phyloP scores from a whole-genome alignment of 805 yeast species.

The Candida silvicultrix region DNA sequence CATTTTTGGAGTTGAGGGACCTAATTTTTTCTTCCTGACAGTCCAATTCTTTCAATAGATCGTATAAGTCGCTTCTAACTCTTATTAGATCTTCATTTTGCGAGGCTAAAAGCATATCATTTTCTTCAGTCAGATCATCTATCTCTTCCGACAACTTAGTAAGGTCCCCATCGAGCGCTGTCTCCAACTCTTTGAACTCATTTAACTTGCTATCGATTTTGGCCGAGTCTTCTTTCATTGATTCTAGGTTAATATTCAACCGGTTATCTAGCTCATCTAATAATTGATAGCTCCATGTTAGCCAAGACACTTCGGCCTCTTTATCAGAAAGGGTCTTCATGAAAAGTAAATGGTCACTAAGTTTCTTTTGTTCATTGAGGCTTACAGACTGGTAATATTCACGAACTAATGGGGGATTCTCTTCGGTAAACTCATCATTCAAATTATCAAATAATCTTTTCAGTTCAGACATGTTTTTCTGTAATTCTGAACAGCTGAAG shows the following conservation, averaged over 20 bases:
- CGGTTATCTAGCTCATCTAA: conserved; percentile 17
- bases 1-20: conserved; percentile 3
- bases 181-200: conserved; percentile 4
- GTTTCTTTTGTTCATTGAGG: conserved; percentile 15
- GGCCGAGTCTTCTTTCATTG: conserved; percentile 8
- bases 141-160: background rate
- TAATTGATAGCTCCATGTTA: conserved; percentile 19
- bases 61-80: conserved; percentile 7
- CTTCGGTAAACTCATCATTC: conserved; percentile 19
- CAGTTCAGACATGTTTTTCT: conserved; percentile 19
- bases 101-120: conserved; percentile 9
- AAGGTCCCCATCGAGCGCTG: background rate
- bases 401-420: conserved; percentile 20
- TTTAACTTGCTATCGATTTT: background rate
- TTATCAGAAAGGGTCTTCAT: conserved; percentile 22
- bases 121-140: conserved; percentile 3
- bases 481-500: conserved; percentile 23
- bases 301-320: conserved; percentile 21
- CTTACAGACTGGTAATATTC: conserved; percentile 17
- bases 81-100: conserved; percentile 8
- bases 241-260: conserved; percentile 8
- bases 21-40: conserved; percentile 1
- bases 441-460: conserved; percentile 17
- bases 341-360: conserved; percentile 18
- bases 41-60: conserved; percentile 2